Evolutionary conservation across 768 basidiomycete species (phyloP).

Genomic region (Panaeolus cyanescens): DNA sequence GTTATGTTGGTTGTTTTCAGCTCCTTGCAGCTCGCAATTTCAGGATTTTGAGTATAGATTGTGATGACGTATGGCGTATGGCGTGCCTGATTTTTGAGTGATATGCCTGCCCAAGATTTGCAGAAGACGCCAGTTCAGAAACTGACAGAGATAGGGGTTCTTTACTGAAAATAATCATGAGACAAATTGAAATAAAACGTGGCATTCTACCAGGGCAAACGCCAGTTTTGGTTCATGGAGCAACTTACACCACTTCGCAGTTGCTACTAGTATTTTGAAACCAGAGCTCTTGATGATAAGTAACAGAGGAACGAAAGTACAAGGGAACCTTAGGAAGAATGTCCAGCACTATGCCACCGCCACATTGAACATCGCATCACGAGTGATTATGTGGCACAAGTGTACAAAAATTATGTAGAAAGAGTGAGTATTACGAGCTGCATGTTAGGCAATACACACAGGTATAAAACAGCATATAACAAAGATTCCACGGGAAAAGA

Average conservation of each 20-base stretch:
- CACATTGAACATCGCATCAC: not conserved
- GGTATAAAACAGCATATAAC: constrained; percentile 4
- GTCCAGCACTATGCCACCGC: not conserved
- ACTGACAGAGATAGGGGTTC: not conserved
- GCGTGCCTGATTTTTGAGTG: too few species aligned
- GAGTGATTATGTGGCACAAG: not conserved
- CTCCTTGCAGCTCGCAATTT: too few species aligned
- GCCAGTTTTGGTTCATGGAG: not conserved
- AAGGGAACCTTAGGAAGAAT: not conserved
- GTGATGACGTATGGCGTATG: too few species aligned
- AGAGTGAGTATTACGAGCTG: constrained; percentile 7
- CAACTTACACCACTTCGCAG: too few species aligned
- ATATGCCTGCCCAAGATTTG: too few species aligned
- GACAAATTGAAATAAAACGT: not conserved
- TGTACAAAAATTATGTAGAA: constrained; percentile 4
- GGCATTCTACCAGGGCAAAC: not conserved
- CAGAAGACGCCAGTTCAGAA: too few species aligned
- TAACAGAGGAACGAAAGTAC: not conserved
- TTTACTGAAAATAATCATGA: not conserved
- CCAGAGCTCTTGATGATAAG: not conserved
- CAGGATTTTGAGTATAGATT: too few species aligned
- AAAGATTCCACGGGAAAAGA: not conserved
- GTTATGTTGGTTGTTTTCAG: too few species aligned
- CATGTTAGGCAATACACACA: constrained; percentile 10
- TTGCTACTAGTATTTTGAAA: too few species aligned